Base-by-base conservation (phyloP, 495 filamentous ascomycete genomes). In the Sordaria brevicollis region DNA sequence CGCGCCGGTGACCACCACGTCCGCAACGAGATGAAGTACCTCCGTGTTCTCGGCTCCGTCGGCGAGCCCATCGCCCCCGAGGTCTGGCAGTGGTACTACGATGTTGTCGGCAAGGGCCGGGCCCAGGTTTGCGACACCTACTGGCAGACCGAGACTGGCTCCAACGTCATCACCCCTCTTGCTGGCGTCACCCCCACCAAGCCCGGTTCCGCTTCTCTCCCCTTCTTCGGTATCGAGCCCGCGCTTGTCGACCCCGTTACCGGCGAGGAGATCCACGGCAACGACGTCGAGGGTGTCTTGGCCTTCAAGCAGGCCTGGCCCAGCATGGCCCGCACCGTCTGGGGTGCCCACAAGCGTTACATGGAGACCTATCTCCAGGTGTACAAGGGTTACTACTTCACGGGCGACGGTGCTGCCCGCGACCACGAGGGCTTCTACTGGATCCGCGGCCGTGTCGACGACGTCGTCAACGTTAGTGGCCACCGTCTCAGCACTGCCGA, bases 71-170 rank as follows among this genome's bases (percentile, higher is more conserved):
- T 99, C 77, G 95, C 95, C 36, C 93, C 95, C 21, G 95, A 99
- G 80, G 92, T 99, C 39, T 99, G 95, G 95, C 97, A 97, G 82
- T 99, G 95, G 95, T 99, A 99, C 83, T 94, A 93, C 77, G 93
- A 98, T 81, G 87, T 92, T 73, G 94, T 99, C 41, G 95, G 95
- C 76, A 96, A 93, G 81, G 91, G 94, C 81, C 90, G 94, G 77
- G 91, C 93, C 49, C 95, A 98, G 77, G 84, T 99, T 80, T 90
- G 96, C 43, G 96, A 99, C 79, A 99, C 95, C 62, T 99, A 99
- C 86, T 99, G 95, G 96, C 95, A 99, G 89, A 99, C 95, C 71
- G 95, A 99, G 84, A 99, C 95, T 10, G 95, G 95, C 68, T 98
- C 93, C 65, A 90, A 98, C 78, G 93, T 96, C 72, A 93, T 93